Conservation (phyloP, 2,329 filamentous ascomycete species). For the Stachybotrys elegans region DNA sequence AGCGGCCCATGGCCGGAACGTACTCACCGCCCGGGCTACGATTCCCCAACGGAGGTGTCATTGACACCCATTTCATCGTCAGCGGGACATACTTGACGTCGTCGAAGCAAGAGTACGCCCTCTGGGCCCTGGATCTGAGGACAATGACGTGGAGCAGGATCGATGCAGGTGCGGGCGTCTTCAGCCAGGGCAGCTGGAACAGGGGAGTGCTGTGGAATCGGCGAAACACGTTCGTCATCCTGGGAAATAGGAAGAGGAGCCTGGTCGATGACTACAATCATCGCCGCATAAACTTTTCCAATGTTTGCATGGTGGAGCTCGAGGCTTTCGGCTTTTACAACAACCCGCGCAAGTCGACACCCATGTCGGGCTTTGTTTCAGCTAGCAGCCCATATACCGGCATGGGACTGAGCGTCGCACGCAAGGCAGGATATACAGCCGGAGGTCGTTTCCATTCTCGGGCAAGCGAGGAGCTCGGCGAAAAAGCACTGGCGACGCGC, state of each 20-base stretch:
- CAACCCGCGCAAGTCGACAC: conserved; percentile 75
- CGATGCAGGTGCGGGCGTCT: conserved; percentile 88
- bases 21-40: conserved; percentile 88
- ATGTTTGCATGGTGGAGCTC: conserved; percentile 93
- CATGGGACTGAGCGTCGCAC: conserved; percentile 49
- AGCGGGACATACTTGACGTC: conserved; percentile 96
- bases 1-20: conserved; percentile 82
- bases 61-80: conserved; percentile 94
- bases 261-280: conserved; percentile 98
- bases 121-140: conserved; percentile 89
- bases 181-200: conserved; percentile 97
- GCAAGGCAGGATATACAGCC: conserved; percentile 60
- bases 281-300: conserved; percentile 92
- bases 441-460: conserved; percentile 72
- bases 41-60: conserved; percentile 92
- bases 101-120: conserved; percentile 94
- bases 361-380: conserved; percentile 79
- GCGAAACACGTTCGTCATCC: conserved; percentile 89
- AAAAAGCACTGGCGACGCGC: conserved; percentile 70
- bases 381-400: conserved; percentile 66
- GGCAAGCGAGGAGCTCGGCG: conserved; percentile 80
- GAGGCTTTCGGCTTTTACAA: conserved; percentile 97
- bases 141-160: conserved; percentile 93
- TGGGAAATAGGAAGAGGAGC: conserved; percentile 89
- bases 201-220: conserved; percentile 89